Evolutionary conservation across 2,329 filamentous ascomycete species (phyloP), one percentile per base, ranked within the genome.

Genomic region (Fulvia fulva): DNA sequence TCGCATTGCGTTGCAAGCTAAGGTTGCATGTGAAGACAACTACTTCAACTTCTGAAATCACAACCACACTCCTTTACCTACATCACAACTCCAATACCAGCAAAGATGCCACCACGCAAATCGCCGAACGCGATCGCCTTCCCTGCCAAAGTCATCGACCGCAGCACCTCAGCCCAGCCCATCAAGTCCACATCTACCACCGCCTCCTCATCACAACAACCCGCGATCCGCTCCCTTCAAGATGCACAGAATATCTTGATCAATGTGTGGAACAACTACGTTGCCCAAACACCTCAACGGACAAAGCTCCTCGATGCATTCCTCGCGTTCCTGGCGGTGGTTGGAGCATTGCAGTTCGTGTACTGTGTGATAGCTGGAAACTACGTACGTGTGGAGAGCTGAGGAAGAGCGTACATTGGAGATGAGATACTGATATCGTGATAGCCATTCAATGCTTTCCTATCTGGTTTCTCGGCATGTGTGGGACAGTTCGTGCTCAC

Each of bases 401-500:
- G 14, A 52, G 23, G 16, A 16, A 32, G 28, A 26, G 23, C 19
- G 9, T n/a, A n/a, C n/a, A 22, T 1, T 14, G 23, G 7, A 25
- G 28, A n/a, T 19, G 32, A 28, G 25, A 30, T 21, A 4, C 9
- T 55, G 53, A 25, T 52, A 14, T 8, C 5, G 28, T 47, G 19
- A 28, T 51, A 97, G 93, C 94, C 94, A 9, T 99, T 99, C 82
- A 99, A 99, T 75, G 94, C 95, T 64, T 99, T 99, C 80, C 85
- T 99, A 30, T 90, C 92, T 30, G 95, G 94, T 50, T 99, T 99
- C 80, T 87, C 86, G 61, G 91, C 93, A 16, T 94, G 93, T 1
- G 93, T 99, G 63, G 94, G 94, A 62, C 94, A 99, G 74, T 99
- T 99, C 74, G 94, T 99, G 63, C 85, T 99, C 67, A 97, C 94